These are phyloP conservation scores for Aurantiochytrium sp. DNA, from an alignment of 108 stramenopile genomes.

Conservation along the genomic window DNA sequence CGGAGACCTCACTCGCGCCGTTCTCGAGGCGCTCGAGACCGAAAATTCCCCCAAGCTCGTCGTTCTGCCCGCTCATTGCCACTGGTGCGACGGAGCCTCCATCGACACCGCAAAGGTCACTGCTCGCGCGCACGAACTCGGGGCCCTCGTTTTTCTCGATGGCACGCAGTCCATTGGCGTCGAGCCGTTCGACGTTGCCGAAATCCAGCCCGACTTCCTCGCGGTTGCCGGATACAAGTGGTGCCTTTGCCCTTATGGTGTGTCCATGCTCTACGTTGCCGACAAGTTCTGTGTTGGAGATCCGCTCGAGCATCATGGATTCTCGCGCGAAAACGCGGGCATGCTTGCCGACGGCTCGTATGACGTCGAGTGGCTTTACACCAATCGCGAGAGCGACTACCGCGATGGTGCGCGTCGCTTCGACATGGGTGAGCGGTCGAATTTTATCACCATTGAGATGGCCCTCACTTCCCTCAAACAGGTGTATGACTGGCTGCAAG, in stretches of 20 bases:
- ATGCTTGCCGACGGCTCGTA: not conserved
- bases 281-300: not conserved
- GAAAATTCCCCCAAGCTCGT: not conserved
- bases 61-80: not conserved
- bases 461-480: not conserved
- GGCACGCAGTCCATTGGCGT: not conserved
- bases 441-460: not conserved
- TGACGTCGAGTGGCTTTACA: not conserved
- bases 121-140: not conserved
- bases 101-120: not conserved
- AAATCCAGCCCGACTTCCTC: not conserved
- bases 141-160: not conserved
- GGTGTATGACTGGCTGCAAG: not conserved
- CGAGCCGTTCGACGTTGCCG: not conserved
- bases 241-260: not conserved
- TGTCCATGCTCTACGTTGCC: not conserved
- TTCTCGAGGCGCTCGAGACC: not conserved
- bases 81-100: not conserved
- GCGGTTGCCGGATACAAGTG: not conserved
- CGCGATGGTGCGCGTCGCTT: not conserved
- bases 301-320: not conserved
- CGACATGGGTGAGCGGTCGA: not conserved
- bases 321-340: not conserved
- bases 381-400: not conserved
- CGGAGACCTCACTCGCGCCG: not conserved